Evolutionary conservation across 2,329 filamentous ascomycete genomes (phyloP).

Genomic region (Ascochyta rabiei): DNA sequence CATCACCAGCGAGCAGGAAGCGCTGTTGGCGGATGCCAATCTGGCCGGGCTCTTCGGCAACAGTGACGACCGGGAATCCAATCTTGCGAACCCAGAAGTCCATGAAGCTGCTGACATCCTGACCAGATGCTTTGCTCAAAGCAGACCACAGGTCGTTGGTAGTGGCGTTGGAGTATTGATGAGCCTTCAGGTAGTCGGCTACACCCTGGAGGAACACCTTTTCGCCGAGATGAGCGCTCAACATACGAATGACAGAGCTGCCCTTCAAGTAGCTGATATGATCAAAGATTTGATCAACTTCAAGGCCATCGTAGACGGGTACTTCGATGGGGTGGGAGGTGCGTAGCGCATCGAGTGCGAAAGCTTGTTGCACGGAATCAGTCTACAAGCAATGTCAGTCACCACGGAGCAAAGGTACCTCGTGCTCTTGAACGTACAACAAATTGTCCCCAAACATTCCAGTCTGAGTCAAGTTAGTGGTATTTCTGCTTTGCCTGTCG

Average conservation of each 20-base stretch:
- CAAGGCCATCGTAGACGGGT: slow-evolving; percentile 87
- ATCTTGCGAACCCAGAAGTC: slow-evolving; percentile 94
- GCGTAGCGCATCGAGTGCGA: slow-evolving; percentile 85
- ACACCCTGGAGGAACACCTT: slow-evolving; percentile 91
- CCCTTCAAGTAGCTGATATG: slow-evolving; percentile 96
- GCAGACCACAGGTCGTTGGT: slow-evolving; percentile 92
- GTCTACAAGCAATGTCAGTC: slow-evolving; percentile 60
- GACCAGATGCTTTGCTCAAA: slow-evolving; percentile 82
- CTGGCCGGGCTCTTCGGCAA: slow-evolving; percentile 82
- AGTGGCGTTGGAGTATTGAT: slow-evolving; percentile 88
- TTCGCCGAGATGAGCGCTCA: slow-evolving; percentile 86
- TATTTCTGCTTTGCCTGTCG: not conserved
- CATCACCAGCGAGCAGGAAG: slow-evolving; percentile 90
- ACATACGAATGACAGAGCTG: slow-evolving; percentile 94
- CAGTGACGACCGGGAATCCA: slow-evolving; percentile 87
- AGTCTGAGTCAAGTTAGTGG: slow-evolving; percentile 62
- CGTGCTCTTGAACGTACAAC: slow-evolving; percentile 67
- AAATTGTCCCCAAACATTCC: slow-evolving; percentile 98
- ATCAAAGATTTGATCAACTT: slow-evolving; percentile 98
- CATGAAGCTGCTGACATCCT: slow-evolving; percentile 88
- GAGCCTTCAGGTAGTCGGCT: slow-evolving; percentile 82
- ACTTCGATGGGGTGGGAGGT: slow-evolving; percentile 97
- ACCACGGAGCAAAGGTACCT: slow-evolving; percentile 55
- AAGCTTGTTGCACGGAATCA: slow-evolving; percentile 91
- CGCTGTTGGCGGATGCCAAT: slow-evolving; percentile 84